These are phyloP conservation scores for Ascosphaera apis DNA, from an alignment of 2,329 filamentous ascomycete species.

Conservation along the genomic window DNA sequence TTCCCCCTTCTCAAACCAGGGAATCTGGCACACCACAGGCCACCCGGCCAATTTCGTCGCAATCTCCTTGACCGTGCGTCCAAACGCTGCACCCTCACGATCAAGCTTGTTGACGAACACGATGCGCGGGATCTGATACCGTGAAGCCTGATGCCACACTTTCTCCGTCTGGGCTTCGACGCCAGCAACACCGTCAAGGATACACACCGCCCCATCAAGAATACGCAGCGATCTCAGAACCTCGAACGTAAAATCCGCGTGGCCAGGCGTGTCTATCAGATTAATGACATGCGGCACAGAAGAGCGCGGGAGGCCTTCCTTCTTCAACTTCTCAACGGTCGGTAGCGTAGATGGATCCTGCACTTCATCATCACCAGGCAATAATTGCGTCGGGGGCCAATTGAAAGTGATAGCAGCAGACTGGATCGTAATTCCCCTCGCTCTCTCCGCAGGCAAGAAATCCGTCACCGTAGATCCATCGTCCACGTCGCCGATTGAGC, in stretches of 20 bases:
- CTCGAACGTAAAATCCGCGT: slow-evolving; percentile 98
- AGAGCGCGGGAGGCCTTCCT: slow-evolving; percentile 26
- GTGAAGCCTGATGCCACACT: slow-evolving; percentile 93
- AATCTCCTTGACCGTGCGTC: slow-evolving; percentile 94
- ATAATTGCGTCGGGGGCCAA: slow-evolving; percentile 65
- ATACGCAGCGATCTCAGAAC: slow-evolving; percentile 89
- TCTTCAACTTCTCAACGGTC: slow-evolving; percentile 8
- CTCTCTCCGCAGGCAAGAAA: slow-evolving; percentile 94
- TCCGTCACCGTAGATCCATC: slow-evolving; percentile 97
- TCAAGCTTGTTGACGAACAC: slow-evolving; percentile 99
- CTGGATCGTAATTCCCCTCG: slow-evolving; percentile 98
- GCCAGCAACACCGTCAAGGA: slow-evolving; percentile 88
- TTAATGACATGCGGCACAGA: slow-evolving; percentile 53
- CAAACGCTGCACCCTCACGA: slow-evolving; percentile 92
- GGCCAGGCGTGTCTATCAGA: slow-evolving; percentile 91
- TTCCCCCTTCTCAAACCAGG: slow-evolving; percentile 76
- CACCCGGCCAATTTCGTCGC: slow-evolving; percentile 85
- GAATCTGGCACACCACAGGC: slow-evolving; percentile 81
- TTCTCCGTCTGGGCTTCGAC: slow-evolving; percentile 97
- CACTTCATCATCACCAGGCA: slow-evolving; percentile 94
- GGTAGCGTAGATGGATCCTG: no score
- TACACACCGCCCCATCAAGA: slow-evolving; percentile 93
- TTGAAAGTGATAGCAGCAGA: slow-evolving; percentile 95
- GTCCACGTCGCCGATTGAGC: slow-evolving; percentile 94
- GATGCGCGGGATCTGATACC: slow-evolving; percentile 87